These are phyloP conservation scores for Hysterium pulicare DNA, from an alignment of 2,329 filamentous ascomycete species.

Conservation along the genomic window DNA sequence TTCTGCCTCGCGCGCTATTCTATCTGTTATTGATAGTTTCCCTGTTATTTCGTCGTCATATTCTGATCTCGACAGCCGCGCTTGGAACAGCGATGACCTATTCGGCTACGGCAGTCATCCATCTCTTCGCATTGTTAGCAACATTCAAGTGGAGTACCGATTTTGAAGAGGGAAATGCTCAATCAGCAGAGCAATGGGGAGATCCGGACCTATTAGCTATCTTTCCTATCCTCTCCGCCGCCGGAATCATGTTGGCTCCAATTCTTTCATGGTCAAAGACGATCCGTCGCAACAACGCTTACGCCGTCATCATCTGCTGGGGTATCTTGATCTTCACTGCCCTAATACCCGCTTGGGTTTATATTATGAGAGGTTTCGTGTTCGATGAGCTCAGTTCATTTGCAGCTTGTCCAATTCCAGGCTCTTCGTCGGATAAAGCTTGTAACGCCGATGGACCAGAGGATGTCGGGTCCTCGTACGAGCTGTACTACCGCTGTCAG, in stretches of 20 bases:
- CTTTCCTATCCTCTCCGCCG: neutral
- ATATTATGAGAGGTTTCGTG: neutral
- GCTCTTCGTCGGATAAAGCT: too few species aligned
- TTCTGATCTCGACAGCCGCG: neutral
- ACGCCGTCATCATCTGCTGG: conserved; percentile 4
- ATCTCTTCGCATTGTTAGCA: conserved; percentile 1
- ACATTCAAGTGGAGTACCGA: neutral
- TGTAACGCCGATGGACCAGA: neutral
- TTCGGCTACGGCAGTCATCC: conserved; percentile 1
- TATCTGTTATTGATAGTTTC: conserved; percentile 3
- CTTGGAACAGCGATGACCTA: conserved; percentile 3
- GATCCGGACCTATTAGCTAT: conserved; percentile 1
- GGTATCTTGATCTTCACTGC: conserved; percentile 2
- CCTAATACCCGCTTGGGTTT: neutral
- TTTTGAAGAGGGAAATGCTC: neutral
- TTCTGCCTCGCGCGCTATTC: neutral
- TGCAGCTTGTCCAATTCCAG: conserved; percentile 1
- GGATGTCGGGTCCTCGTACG: neutral
- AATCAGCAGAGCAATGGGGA: neutral
- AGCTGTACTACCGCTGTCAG: neutral
- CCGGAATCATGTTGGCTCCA: conserved; percentile 1
- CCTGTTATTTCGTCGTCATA: conserved; percentile 2
- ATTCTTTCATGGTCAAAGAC: conserved; percentile 3
- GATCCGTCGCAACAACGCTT: neutral
- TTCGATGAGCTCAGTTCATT: neutral